Percentiles rank a stretch among this genome's conserved stretches.
Conservation (phyloP, 495 filamentous ascomycete species). For the Xylaria intraflava region DNA sequence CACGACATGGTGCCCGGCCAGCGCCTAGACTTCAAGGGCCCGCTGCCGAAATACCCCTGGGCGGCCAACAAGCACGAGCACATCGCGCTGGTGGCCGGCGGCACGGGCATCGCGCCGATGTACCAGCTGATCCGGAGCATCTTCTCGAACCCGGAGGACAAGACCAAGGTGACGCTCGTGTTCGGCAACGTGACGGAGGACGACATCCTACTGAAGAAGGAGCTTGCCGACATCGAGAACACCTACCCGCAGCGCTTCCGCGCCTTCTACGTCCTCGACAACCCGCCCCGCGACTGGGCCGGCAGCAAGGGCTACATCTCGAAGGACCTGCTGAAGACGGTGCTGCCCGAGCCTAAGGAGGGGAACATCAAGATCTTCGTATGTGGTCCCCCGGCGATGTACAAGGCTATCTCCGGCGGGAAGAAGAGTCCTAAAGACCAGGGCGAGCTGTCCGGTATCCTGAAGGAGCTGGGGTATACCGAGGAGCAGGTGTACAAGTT, state of each 20-base stretch:
- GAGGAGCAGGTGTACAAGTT: conserved; percentile 99
- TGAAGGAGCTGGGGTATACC: conserved; percentile 86
- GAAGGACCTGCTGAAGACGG: conserved; percentile 87
- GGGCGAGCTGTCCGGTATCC: conserved; percentile 74
- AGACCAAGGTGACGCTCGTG: conserved; percentile 91
- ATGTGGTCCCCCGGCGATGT: conserved; percentile 86
- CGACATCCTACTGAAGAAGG: conserved; percentile 81
- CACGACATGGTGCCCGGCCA: conserved; percentile 77
- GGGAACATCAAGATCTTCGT: conserved; percentile 90
- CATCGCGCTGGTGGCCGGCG: conserved; percentile 86
- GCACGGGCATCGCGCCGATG: conserved; percentile 55
- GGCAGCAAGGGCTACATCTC: conserved; percentile 69
- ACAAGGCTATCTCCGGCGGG: conserved; percentile 81
- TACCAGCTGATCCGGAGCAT: conserved; percentile 60
- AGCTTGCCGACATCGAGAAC: conserved; percentile 79
- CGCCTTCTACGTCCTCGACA: conserved; percentile 83
- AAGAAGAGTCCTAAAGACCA: conserved; percentile 90
- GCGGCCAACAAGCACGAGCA: conserved; percentile 88
- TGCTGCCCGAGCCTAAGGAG: conserved; percentile 79
- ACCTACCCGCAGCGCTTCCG: conserved; percentile 88
- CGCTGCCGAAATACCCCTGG: conserved; percentile 92
- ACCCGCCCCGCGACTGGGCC: conserved; percentile 74
- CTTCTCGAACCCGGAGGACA: conserved; percentile 92
- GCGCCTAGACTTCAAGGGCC: conserved; percentile 83
- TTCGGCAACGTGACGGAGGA: conserved; percentile 82